Evolutionary conservation across 306 rosid species (phyloP), one percentile per base, ranked within the genome.

Genomic region (Quercus wislizeni): DNA sequence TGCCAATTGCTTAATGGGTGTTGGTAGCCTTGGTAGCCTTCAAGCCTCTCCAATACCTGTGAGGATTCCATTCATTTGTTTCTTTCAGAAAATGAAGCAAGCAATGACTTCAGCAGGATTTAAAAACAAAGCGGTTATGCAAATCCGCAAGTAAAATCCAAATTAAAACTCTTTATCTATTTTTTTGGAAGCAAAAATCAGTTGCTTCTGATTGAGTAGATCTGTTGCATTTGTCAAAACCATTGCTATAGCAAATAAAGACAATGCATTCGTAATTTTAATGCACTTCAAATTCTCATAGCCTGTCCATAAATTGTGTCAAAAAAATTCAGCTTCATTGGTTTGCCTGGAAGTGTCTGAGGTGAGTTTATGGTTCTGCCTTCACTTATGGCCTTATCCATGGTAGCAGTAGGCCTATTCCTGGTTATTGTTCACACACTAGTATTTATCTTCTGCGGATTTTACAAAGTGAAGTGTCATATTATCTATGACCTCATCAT

Each of bases 11-110:
- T 73, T 69, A 77, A 69, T 18, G 51, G 89, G 82, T 86, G 68
- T 78, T 81, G 67, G 82, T 70, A 75, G 85, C 86, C 84, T 79
- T 81, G 65, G 82, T 70, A 75, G 85, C 87, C 84, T 83, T 84
- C 82, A 75, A 80, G 73, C 85, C 86, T 83, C 75, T 69, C 82
- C 75, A 67, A 74, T 76, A 74, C 52, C 41, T 70, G 82, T 75
- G 78, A 74, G 81, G 76, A 84, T 74, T 85, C 21, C 58, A 5
- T 46, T 65, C 69, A 49, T 67, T 69, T 30, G 25, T 78, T 5
- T 81, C 31, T 59, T 51, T 62, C 82, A 65, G 72, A 38, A 76
- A 63, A 52, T 68, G 65, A 46, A 83, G 55, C 58, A 52, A 52
- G 76, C 33, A n/a, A 69, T 31, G 4, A 23, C 52, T 75, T 82